Evolutionary conservation across 2,329 filamentous ascomycete species (phyloP).

Genomic region (Basipetospora chlamydospora): DNA sequence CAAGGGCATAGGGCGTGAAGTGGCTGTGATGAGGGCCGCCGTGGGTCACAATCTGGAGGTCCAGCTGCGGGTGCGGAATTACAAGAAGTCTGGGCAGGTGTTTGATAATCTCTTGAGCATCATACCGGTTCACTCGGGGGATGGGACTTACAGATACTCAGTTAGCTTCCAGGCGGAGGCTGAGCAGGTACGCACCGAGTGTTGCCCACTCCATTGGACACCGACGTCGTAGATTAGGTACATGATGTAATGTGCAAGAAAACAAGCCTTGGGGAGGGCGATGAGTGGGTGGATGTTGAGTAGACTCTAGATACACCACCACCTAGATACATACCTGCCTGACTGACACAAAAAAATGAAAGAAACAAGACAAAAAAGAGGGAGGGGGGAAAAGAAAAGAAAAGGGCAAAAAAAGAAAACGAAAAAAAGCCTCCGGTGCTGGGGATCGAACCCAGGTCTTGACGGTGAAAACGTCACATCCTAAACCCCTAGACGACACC

Average conservation of each 20-base stretch:
- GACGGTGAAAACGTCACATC: constrained; percentile 6
- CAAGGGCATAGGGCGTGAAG: constrained; percentile 33
- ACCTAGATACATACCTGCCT: too few species aligned
- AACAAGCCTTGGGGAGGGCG: too few species aligned
- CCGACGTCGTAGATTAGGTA: too few species aligned
- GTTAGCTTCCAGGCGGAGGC: constrained; percentile 71
- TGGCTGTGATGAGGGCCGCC: constrained; percentile 33
- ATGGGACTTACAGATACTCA: constrained; percentile 51
- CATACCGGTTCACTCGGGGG: constrained; percentile 61
- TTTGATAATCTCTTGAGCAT: constrained; percentile 80
- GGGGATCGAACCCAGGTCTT: constrained; percentile 6
- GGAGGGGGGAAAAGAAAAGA: not conserved
- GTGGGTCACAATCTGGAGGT: constrained; percentile 29
- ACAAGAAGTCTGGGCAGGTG: constrained; percentile 61
- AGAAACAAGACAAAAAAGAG: constrained; percentile 14
- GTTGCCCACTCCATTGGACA: too few species aligned
- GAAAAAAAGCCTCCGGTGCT: constrained; percentile 2
- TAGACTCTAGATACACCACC: too few species aligned
- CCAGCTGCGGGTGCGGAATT: constrained; percentile 53
- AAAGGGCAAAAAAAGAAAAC: not conserved
- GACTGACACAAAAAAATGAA: constrained; percentile 8
- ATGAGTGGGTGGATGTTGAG: too few species aligned
- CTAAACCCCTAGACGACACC: constrained; percentile 6
- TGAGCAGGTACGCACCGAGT: too few species aligned
- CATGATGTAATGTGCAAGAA: not conserved